A percentile compares a stretch with the other conserved stretches of the same genome.
These are phyloP conservation scores for Conticribra weissflogii DNA, from an alignment of 108 stramenopile genomes.

Conservation along the genomic window DNA sequence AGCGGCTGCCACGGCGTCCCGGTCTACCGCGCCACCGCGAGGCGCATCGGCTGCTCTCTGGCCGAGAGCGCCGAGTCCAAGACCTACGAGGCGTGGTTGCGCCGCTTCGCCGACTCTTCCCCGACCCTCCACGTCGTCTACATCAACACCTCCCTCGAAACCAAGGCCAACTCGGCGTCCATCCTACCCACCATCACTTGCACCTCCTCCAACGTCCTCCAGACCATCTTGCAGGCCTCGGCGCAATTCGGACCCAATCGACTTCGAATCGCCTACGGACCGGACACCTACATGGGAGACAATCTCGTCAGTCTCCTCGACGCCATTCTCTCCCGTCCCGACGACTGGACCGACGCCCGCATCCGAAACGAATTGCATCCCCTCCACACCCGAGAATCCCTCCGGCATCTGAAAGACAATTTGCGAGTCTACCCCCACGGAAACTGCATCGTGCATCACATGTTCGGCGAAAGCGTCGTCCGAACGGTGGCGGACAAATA, in stretches of 20 bases:
- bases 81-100: slow-evolving; percentile 86
- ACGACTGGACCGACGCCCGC: slow-evolving; percentile 68
- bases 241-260: slow-evolving; percentile 71
- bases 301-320: slow-evolving; percentile 82
- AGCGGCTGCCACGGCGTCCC: slow-evolving; percentile 80
- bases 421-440: slow-evolving; percentile 82
- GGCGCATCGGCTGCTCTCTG: slow-evolving; percentile 87
- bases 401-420: slow-evolving; percentile 62
- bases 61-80: slow-evolving; percentile 90
- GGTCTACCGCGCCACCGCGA: slow-evolving; percentile 80
- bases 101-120: slow-evolving; percentile 40
- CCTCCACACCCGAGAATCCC: slow-evolving; percentile 54
- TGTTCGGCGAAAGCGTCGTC: slow-evolving; percentile 88
- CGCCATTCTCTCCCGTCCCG: slow-evolving; percentile 38
- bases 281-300: slow-evolving; percentile 96
- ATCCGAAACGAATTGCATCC: slow-evolving; percentile 73
- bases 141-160: slow-evolving; percentile 95
- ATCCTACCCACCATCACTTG: slow-evolving; percentile 95
- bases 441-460: slow-evolving; percentile 96
- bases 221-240: slow-evolving; percentile 89
- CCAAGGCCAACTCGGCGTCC: slow-evolving; percentile 81
- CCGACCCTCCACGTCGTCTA: slow-evolving; percentile 93
- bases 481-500: slow-evolving; percentile 70
- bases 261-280: slow-evolving; percentile 87
- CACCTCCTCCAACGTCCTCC: slow-evolving; percentile 90